Evolutionary conservation across 768 basidiomycete species (phyloP).

Genomic region (Gelatoporia subvermispora): DNA sequence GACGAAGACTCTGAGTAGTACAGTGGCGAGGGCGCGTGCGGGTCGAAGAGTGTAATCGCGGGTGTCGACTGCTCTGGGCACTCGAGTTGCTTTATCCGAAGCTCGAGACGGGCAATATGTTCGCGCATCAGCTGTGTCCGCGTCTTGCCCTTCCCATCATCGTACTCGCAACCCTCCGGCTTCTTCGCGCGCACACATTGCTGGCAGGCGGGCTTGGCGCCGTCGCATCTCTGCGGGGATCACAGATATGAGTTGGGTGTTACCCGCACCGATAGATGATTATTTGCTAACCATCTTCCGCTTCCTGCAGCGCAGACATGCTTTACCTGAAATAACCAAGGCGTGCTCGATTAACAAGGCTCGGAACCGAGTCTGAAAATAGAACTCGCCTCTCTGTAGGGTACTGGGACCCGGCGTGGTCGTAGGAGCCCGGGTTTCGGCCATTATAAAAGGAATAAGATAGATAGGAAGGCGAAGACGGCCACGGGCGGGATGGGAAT

Average conservation of each 20-base stretch:
- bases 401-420: conserved; percentile 20
- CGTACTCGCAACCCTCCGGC: conserved; percentile 69
- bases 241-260: not conserved
- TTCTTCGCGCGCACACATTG: conserved; percentile 80
- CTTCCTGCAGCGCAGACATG: conserved; percentile 50
- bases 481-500: conserved; percentile 17
- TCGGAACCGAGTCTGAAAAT: not conserved
- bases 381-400: conserved; percentile 22
- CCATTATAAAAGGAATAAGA: conserved; percentile 28
- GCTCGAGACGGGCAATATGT: conserved; percentile 68
- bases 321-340: conserved; percentile 33
- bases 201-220: conserved; percentile 69
- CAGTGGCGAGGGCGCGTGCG: conserved; percentile 38
- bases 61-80: conserved; percentile 68
- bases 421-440: conserved; percentile 21
- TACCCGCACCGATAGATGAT: not conserved
- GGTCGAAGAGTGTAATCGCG: conserved; percentile 67
- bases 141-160: conserved; percentile 82
- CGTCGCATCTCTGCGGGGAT: conserved; percentile 63
- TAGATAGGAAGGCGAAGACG: conserved; percentile 17
- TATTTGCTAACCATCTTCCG: conserved; percentile 41
- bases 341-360: not conserved
- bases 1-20: conserved; percentile 29
- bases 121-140: conserved; percentile 76
- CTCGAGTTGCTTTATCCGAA: conserved; percentile 69